Conservation (phyloP, 2,329 filamentous ascomycete genomes). For the Exophiala lecanii-corni region DNA sequence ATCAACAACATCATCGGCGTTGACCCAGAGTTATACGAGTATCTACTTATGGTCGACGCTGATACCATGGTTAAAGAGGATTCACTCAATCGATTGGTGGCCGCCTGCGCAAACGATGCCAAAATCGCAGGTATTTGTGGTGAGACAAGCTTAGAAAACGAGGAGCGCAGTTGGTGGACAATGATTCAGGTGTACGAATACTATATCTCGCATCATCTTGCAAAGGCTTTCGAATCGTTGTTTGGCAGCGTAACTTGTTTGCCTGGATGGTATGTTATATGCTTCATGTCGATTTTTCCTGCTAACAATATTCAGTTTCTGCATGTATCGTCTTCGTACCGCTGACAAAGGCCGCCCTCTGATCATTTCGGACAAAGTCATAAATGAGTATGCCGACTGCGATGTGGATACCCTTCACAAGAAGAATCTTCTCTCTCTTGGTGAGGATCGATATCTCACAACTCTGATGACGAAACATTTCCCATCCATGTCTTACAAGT, state of each 20-base stretch:
- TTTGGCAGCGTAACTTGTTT: slow-evolving; percentile 98
- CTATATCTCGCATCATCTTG: slow-evolving; percentile 94
- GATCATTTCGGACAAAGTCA: slow-evolving; percentile 84
- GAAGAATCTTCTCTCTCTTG: slow-evolving; percentile 87
- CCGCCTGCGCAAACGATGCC: slow-evolving; percentile 85
- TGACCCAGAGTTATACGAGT: slow-evolving; percentile 95
- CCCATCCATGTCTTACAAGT: slow-evolving; percentile 93
- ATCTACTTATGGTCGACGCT: slow-evolving; percentile 94
- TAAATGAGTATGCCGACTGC: slow-evolving; percentile 82
- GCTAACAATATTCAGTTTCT: slow-evolving; percentile 66
- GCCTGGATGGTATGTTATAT: slow-evolving; percentile 80
- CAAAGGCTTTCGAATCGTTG: slow-evolving; percentile 95
- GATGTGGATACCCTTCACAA: slow-evolving; percentile 91
- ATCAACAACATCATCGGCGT: slow-evolving; percentile 99
- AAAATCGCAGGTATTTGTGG: slow-evolving; percentile 98
- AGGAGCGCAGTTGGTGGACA: slow-evolving; percentile 94
- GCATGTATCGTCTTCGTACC: slow-evolving; percentile 95
- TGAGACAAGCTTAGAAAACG: slow-evolving; percentile 93
- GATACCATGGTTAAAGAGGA: slow-evolving; percentile 93
- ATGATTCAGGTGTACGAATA: slow-evolving; percentile 99
- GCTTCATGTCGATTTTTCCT: background rate
- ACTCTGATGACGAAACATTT: slow-evolving; percentile 99
- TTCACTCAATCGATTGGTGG: slow-evolving; percentile 84
- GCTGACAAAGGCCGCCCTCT: slow-evolving; percentile 90
- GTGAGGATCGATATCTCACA: slow-evolving; percentile 95